These are phyloP conservation scores for Chlamydomonas sp. DNA, from an alignment of 139 green algal genomes.

Conservation along the genomic window DNA sequence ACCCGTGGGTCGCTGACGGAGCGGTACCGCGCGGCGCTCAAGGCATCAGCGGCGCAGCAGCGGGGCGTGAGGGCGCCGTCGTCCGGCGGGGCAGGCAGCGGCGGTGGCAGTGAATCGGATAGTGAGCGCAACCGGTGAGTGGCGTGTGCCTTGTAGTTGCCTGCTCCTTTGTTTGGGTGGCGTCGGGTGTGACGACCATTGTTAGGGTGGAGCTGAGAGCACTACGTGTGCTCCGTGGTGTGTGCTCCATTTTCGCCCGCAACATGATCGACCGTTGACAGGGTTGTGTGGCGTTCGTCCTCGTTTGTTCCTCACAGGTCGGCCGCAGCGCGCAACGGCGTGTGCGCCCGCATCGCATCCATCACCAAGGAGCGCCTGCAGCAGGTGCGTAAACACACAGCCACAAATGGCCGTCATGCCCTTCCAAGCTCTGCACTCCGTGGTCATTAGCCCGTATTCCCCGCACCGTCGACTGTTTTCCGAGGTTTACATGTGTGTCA, in stretches of 20 bases:
- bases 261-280: neutral
- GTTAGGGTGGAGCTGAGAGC: too few relatives aligned
- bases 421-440: too few relatives aligned
- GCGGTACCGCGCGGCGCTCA: conserved; percentile 25
- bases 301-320: neutral
- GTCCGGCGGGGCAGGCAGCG: neutral
- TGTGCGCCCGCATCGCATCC: conserved; percentile 30
- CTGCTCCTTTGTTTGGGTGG: too few relatives aligned
- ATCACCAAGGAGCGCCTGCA: conserved; percentile 39
- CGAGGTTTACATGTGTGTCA: too few relatives aligned
- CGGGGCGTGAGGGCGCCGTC: neutral
- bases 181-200: too few relatives aligned
- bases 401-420: too few relatives aligned
- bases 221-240: too few relatives aligned
- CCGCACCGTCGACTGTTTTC: too few relatives aligned
- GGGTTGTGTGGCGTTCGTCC: neutral
- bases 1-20: neutral
- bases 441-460: too few relatives aligned
- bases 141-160: too few relatives aligned
- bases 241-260: too few relatives aligned
- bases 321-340: conserved; percentile 4
- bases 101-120: neutral
- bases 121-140: too few relatives aligned
- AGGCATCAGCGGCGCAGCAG: conserved; percentile 21
- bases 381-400: neutral